Evolutionary conservation across 371 early-diverging fungal genomes (phyloP).

Genomic region (Saksenaea oblongispora): DNA sequence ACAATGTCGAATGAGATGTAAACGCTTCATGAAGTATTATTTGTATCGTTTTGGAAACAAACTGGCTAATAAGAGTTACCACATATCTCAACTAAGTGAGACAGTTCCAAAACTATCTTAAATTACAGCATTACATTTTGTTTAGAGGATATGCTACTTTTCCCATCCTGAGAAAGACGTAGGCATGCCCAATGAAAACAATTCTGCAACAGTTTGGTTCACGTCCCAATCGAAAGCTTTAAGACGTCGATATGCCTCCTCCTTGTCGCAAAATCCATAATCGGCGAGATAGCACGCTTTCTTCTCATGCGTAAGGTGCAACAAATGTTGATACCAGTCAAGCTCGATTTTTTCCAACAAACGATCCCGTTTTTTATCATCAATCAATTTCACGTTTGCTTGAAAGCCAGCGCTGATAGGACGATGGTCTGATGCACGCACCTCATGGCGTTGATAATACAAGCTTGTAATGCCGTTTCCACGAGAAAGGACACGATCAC

Average conservation of each 20-base stretch:
- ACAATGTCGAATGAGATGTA: too few relatives aligned
- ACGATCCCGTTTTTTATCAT: slow-evolving; percentile 34
- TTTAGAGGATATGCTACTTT: too few relatives aligned
- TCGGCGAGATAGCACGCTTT: slow-evolving; percentile 33
- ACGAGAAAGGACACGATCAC: slow-evolving; percentile 73
- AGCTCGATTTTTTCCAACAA: slow-evolving; percentile 19
- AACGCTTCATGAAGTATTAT: too few relatives aligned
- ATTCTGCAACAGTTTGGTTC: neutral
- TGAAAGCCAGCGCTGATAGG: slow-evolving; percentile 72
- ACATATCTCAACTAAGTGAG: too few relatives aligned
- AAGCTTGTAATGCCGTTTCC: slow-evolving; percentile 29
- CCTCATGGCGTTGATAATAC: slow-evolving; percentile 58
- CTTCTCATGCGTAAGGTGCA: slow-evolving; percentile 17
- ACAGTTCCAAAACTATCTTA: too few relatives aligned
- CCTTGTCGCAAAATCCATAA: slow-evolving; percentile 24
- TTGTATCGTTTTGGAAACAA: too few relatives aligned
- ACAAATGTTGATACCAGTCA: neutral
- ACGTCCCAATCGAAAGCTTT: slow-evolving; percentile 30
- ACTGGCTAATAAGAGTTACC: too few relatives aligned
- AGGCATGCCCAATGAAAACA: neutral
- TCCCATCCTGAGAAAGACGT: too few relatives aligned
- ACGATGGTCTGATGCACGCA: slow-evolving; percentile 77
- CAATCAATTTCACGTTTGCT: slow-evolving; percentile 57
- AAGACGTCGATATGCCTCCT: slow-evolving; percentile 20
- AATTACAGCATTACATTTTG: too few relatives aligned